Conservation (phyloP, 345 rosid species). For the Microthlaspi erraticum region DNA sequence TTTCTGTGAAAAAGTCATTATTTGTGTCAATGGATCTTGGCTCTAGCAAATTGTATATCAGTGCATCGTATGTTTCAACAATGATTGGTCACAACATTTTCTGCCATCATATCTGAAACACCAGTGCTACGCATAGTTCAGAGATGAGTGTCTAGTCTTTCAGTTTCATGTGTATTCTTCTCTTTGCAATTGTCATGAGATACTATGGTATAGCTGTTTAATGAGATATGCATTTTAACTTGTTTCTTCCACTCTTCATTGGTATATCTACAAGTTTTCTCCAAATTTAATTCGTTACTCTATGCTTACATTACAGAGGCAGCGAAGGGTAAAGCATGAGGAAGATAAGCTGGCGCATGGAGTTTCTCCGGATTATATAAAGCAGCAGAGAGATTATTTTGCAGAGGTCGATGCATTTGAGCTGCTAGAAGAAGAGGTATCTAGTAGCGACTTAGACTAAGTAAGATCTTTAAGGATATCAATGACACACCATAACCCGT, state of each 20-base stretch:
- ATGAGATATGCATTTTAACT: slow-evolving; percentile 10
- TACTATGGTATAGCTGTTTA: not conserved
- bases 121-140: not conserved
- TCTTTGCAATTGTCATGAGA: slow-evolving; percentile 11
- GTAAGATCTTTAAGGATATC: slow-evolving; percentile 31
- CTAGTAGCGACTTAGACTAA: slow-evolving; percentile 55
- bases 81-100: not conserved
- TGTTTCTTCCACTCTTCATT: slow-evolving; percentile 8
- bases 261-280: slow-evolving; percentile 11
- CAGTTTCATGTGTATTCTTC: not conserved
- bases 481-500: slow-evolving; percentile 31
- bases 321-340: slow-evolving; percentile 20
- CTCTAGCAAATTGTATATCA: slow-evolving; percentile 9
- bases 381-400: slow-evolving; percentile 72
- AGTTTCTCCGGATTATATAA: slow-evolving; percentile 56
- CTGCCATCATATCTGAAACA: not conserved
- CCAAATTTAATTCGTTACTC: slow-evolving; percentile 6
- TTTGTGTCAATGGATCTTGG: not conserved
- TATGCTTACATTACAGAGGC: slow-evolving; percentile 50
- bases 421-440: slow-evolving; percentile 72
- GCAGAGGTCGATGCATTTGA: slow-evolving; percentile 78
- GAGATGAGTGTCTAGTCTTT: not conserved
- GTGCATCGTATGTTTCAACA: slow-evolving; percentile 15
- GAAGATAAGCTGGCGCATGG: slow-evolving; percentile 30
- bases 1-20: not conserved